A percentile compares a stretch with the other conserved stretches of the same genome.
Conservation (phyloP, 805 yeast genomes). For the Barnettozyma vustinii region DNA sequence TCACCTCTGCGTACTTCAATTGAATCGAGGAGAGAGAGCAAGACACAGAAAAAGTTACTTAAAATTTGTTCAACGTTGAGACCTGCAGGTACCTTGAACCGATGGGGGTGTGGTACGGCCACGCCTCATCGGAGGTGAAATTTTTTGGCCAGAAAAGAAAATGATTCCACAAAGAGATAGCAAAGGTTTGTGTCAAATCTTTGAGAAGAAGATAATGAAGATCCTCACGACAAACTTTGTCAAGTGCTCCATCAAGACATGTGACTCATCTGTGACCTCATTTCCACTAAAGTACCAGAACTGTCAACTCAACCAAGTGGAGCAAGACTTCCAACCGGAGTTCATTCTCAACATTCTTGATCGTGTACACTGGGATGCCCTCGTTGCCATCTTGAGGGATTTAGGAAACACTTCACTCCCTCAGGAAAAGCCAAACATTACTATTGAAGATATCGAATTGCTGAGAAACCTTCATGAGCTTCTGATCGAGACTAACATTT, state of each 20-base stretch:
- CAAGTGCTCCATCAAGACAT: slow-evolving; percentile 81
- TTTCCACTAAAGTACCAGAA: slow-evolving; percentile 74
- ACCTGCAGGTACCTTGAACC: no score
- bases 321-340: slow-evolving; percentile 72
- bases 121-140: background rate
- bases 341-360: slow-evolving; percentile 72
- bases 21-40: no score
- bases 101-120: background rate
- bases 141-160: background rate
- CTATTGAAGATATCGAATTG: slow-evolving; percentile 34
- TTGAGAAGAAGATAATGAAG: slow-evolving; percentile 50
- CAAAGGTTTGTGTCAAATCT: background rate
- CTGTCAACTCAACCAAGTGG: slow-evolving; percentile 69
- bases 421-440: slow-evolving; percentile 45
- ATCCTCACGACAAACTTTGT: slow-evolving; percentile 94
- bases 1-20: background rate
- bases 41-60: no score
- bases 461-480: slow-evolving; percentile 72
- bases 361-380: slow-evolving; percentile 85
- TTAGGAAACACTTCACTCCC: slow-evolving; percentile 62
- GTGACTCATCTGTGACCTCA: slow-evolving; percentile 67
- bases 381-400: slow-evolving; percentile 61
- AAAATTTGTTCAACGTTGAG: no score
- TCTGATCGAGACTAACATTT: slow-evolving; percentile 78
- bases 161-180: background rate